Conservation (phyloP, 805 yeast species). For the Nakazawaea laoshanensis region DNA sequence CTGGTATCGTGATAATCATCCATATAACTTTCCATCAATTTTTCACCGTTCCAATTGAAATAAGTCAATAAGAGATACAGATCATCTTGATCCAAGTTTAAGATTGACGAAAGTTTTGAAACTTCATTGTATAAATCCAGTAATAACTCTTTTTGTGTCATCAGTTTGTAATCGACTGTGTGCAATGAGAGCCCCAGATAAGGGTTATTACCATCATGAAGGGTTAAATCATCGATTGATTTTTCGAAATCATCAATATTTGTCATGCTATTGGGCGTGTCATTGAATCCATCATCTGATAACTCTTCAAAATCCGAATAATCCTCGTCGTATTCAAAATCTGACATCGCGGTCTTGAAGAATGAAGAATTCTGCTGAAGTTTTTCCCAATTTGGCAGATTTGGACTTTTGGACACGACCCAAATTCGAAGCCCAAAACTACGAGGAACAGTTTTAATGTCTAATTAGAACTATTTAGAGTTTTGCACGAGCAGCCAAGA, state of each 20-base stretch:
- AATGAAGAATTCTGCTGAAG: not conserved
- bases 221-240: too few relatives aligned
- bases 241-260: too few relatives aligned
- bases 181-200: not conserved
- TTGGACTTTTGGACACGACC: not conserved
- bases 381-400: not conserved
- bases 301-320: too few relatives aligned
- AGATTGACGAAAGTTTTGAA: conserved; percentile 23
- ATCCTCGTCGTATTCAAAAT: conserved; percentile 3
- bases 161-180: conserved; percentile 1
- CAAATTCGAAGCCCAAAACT: not conserved
- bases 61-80: conserved; percentile 36
- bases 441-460: too few relatives aligned
- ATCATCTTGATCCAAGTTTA: conserved; percentile 28
- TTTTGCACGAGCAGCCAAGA: conserved; percentile 18
- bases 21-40: conserved; percentile 46
- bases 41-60: conserved; percentile 53
- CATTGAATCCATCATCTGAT: not conserved
- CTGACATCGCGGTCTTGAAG: conserved; percentile 1
- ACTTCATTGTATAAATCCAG: conserved; percentile 15
- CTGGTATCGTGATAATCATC: conserved; percentile 26
- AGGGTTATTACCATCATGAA: too few relatives aligned
- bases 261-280: too few relatives aligned
- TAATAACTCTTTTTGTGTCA: conserved; percentile 3
- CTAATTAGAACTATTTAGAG: too few relatives aligned